Conservation (phyloP, 1,284 basidiomycete species). For the Wolfiporia cocos region DNA sequence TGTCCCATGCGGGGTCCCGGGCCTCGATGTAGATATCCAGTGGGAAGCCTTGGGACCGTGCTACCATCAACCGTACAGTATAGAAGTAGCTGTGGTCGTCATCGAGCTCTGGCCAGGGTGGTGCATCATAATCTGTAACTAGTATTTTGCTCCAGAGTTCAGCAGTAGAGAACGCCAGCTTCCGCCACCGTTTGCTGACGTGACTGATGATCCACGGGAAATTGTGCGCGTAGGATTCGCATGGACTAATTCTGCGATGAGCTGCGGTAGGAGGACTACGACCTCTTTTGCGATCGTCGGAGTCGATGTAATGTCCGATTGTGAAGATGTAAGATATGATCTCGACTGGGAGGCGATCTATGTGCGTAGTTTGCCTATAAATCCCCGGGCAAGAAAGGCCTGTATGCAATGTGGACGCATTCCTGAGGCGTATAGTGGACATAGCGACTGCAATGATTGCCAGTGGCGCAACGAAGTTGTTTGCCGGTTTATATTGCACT, state of each 20-base stretch:
- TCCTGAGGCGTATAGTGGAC: too few relatives aligned
- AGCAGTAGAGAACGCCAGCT: constrained; percentile 38
- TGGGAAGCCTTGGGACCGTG: constrained; percentile 37
- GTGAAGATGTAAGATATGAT: constrained; percentile 44
- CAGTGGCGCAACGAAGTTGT: too few relatives aligned
- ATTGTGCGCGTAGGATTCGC: constrained; percentile 31
- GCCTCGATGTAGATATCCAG: constrained; percentile 50
- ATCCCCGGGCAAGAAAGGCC: too few relatives aligned
- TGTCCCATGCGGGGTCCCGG: constrained; percentile 47
- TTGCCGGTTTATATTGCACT: too few relatives aligned
- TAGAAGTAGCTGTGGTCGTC: constrained; percentile 15
- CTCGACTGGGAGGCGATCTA: constrained; percentile 38
- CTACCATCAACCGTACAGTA: constrained; percentile 31
- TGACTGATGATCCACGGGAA: constrained; percentile 36
- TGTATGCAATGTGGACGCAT: too few relatives aligned
- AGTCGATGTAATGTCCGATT: constrained; percentile 29
- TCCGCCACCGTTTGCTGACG: constrained; percentile 46
- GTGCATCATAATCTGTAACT: constrained; percentile 33
- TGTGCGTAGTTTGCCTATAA: constrained; percentile 8
- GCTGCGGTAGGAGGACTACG: constrained; percentile 13
- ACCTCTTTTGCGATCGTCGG: constrained; percentile 8
- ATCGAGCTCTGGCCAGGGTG: constrained; percentile 7
- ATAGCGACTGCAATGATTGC: too few relatives aligned
- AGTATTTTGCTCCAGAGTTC: constrained; percentile 49
- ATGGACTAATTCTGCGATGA: constrained; percentile 27